Evolutionary conservation across 768 basidiomycete genomes (phyloP), one percentile per base, ranked within the genome.

Genomic region (Lentinula boryana): DNA sequence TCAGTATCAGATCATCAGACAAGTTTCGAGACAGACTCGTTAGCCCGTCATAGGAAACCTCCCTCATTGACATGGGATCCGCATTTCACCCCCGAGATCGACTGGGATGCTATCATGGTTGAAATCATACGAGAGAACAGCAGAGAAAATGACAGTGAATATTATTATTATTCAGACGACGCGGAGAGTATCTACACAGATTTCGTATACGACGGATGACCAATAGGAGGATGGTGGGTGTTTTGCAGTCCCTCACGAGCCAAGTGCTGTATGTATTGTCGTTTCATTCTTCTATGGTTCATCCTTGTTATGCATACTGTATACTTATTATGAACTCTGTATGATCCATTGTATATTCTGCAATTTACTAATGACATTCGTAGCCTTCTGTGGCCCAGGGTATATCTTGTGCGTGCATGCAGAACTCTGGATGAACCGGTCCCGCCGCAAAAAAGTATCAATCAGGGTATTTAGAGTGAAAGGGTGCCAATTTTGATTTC

Each of bases 71-170:
- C 21, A 13, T 60, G 58, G 52, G 52, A 61, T 4, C 32, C 63
- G 6, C 50, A 52, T 31, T 56, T 63, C 31, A 46, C 52, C 15
- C 62, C 62, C 16, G 58, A 63, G 46, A 65, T 65, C 16, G 64
- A 65, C 46, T 65, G 64, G 64, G 64, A 65, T 31, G 56, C 36
- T 7, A 57, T 65, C 41, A 65, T 65, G 62, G 58, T 55, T 23
- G 62, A 63, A 38, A 63, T 63, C 27, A 15, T 63, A 44, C 51
- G 55, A 10, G 51, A 49, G 10, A 36, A 52, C 44, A 46, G 31
- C 60, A 60, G 13, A 33, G 56, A 36, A 13, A 27, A 27, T 27
- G 48, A 27, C 12, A 51, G 10, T 56, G 46, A 27, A 13, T 10
- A 41, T 53, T 51, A 35, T 31, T 55, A 62, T 57, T 23, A 32